These are phyloP conservation scores for Solanum habrochaites DNA, from an alignment of 257 asterid genomes.

Conservation along the genomic window DNA sequence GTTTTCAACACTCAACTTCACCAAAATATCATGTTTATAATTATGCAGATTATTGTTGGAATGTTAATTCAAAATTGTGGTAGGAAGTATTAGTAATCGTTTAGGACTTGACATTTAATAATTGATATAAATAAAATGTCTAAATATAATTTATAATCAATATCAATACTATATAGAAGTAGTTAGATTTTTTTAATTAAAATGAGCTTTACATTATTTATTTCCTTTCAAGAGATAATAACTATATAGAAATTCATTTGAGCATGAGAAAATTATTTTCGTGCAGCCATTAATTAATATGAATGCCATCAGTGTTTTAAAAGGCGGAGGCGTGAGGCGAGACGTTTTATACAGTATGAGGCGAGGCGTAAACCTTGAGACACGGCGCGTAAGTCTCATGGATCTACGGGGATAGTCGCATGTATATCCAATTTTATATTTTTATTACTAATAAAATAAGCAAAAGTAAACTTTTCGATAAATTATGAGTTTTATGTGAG, in stretches of 20 bases:
- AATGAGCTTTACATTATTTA: not conserved
- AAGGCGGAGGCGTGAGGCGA: too few species aligned
- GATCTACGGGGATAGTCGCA: too few species aligned
- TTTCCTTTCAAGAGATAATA: not conserved
- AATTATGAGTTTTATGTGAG: too few species aligned
- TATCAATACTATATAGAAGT: not conserved
- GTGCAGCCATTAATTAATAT: not conserved
- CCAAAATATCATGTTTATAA: not conserved
- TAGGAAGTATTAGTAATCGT: not conserved
- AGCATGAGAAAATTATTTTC: not conserved
- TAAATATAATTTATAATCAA: not conserved
- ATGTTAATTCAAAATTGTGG: not conserved
- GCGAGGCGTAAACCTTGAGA: too few species aligned
- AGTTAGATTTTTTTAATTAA: not conserved
- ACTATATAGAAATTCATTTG: not conserved
- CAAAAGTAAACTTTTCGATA: too few species aligned
- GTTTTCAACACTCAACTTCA: not conserved
- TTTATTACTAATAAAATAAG: too few species aligned
- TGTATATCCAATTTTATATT: too few species aligned
- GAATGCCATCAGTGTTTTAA: not conserved
- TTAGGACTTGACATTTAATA: not conserved
- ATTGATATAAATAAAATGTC: not conserved
- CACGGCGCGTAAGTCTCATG: too few species aligned
- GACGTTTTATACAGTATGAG: too few species aligned
- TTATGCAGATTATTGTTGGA: not conserved